Base-by-base conservation (phyloP, 495 filamentous ascomycete genomes). In the Xylaria cubensis region DNA sequence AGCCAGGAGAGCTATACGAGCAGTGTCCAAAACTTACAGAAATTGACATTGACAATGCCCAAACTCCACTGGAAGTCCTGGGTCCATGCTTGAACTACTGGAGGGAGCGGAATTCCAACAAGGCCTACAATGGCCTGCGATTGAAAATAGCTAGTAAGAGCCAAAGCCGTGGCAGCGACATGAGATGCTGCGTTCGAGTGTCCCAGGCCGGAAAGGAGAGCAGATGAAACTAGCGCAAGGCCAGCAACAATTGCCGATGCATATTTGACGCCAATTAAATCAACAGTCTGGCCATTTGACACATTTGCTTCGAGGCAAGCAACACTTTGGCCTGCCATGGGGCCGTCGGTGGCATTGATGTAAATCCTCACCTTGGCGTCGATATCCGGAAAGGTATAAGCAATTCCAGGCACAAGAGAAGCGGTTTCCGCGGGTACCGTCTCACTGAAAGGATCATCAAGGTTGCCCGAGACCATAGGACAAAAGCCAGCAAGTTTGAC, bases 21-120 rank as follows among this genome's bases (percentile, higher is more conserved):
- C 9, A 42, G 13, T 2, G 48, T 46, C 21, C 19, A 39, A 29
- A 34, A 71, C 69, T 71, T 64, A 71, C 69, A 64, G 81, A 97
- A 99, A 44, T 84, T 84, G 67, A 98, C 88, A 65, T 88, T 87
- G 75, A 99, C 97, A 75, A 99, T 95, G 76, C 96, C 96, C 94
- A 99, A 95, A 79, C 90, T 97, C 96, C 96, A 99, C 80, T 95
- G 91, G 85, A 98, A 98, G 77, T 98, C 96, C 84, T 98, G 95
- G 1, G 95, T 97, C 96, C 96, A 99, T 0, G 95, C 86, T 78
- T 92, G 88, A 41, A 97, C 96, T 55, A 97, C 92, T 0, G 96
- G 96, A 9, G 96, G 96, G 67, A 97, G 89, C 29, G 87, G 86
- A 15, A 98, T 90, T 15, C 92, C 88, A 51, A 90, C 92, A 84